Conservation (phyloP, 305 asterid genomes). For the Fraxinus xanthoxyloides region DNA sequence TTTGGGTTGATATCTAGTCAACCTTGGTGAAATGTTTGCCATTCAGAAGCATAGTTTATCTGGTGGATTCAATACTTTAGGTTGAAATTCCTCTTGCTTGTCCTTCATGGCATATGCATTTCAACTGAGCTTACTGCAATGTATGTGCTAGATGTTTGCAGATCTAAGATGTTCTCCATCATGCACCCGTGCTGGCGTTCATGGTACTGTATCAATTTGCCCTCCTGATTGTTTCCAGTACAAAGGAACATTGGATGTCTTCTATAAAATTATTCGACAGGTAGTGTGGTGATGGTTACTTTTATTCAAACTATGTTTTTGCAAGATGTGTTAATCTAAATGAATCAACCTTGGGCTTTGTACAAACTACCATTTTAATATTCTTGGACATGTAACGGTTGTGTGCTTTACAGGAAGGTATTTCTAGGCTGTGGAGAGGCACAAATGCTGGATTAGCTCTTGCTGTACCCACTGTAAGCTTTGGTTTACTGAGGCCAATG, state of each 20-base stretch:
- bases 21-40: conserved; percentile 1
- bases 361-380: not conserved
- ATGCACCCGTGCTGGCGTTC: conserved; percentile 90
- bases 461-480: conserved; percentile 91
- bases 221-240: conserved; percentile 96
- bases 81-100: not conserved
- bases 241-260: conserved; percentile 90
- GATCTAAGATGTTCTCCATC: conserved; percentile 97
- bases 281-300: conserved; percentile 33
- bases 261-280: conserved; percentile 90
- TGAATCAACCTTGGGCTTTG: not conserved
- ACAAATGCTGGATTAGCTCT: conserved; percentile 93
- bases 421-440: conserved; percentile 95
- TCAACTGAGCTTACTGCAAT: conserved; percentile 17
- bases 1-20: not conserved
- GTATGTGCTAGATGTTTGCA: conserved; percentile 75
- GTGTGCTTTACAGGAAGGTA: conserved; percentile 65
- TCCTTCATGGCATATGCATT: not conserved
- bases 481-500: conserved; percentile 2
- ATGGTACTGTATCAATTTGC: conserved; percentile 86
- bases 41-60: not conserved
- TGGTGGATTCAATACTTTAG: not conserved
- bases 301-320: not conserved
- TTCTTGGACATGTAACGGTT: conserved; percentile 3
- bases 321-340: not conserved